Conservation (phyloP, 2,329 filamentous ascomycete species). For the Microascus cirrosus region DNA sequence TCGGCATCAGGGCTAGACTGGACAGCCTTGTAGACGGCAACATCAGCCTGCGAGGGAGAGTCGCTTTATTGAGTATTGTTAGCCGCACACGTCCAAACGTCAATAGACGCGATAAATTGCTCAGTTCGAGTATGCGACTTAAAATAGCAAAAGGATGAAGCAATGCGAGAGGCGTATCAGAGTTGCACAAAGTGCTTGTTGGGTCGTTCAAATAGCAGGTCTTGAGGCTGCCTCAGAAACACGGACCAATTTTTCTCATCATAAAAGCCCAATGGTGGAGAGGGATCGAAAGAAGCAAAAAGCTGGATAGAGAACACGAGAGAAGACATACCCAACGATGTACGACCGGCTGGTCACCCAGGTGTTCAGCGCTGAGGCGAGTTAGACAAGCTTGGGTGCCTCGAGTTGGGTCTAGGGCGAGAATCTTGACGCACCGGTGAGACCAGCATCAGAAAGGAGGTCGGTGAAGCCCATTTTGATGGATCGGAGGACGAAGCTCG, state of each 20-base stretch:
- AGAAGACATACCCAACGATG: constrained; percentile 62
- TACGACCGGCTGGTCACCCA: constrained; percentile 69
- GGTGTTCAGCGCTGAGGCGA: constrained; percentile 51
- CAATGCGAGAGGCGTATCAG: constrained; percentile 38
- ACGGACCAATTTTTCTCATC: constrained; percentile 93
- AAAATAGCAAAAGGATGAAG: background rate
- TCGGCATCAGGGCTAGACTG: constrained; percentile 61
- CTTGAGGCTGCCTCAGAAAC: constrained; percentile 90
- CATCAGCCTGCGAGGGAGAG: constrained; percentile 85
- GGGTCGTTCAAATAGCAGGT: constrained; percentile 71
- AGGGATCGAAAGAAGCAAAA: background rate
- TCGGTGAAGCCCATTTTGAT: constrained; percentile 60
- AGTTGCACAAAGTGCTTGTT: constrained; percentile 62
- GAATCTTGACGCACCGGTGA: constrained; percentile 26
- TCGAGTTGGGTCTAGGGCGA: constrained; percentile 7
- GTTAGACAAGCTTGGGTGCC: constrained; percentile 9
- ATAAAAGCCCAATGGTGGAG: constrained; percentile 5
- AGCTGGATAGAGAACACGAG: constrained; percentile 6
- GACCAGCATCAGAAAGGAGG: constrained; percentile 54
- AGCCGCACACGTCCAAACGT: background rate
- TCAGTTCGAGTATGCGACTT: background rate
- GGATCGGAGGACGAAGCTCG: constrained; percentile 6
- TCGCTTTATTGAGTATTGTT: constrained; percentile 21
- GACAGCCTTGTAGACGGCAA: constrained; percentile 87
- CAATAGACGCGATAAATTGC: background rate